Evolutionary conservation across 768 basidiomycete species (phyloP).

Genomic region (Tulasnella calospora): DNA sequence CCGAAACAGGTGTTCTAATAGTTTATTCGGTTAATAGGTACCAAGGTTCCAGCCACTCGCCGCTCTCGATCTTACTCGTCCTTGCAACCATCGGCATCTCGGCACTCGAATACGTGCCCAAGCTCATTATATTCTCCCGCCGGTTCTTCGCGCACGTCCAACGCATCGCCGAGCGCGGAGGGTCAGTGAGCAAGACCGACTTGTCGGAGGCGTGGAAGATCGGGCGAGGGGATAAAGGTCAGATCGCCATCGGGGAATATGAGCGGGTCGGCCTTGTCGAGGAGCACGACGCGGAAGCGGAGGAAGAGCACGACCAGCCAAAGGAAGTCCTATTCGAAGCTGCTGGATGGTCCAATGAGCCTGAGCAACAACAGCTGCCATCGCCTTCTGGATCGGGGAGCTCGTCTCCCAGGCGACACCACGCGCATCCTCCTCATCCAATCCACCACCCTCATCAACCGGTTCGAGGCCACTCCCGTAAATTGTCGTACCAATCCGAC

Average conservation of each 20-base stretch:
- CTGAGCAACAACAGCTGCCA: background rate
- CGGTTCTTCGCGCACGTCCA: constrained; percentile 21
- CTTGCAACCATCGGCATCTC: constrained; percentile 46
- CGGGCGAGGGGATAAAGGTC: background rate
- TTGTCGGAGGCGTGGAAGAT: background rate
- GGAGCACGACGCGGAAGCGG: background rate
- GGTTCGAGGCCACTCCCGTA: background rate
- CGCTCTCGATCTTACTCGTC: constrained; percentile 57
- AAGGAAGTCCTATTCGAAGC: constrained; percentile 14
- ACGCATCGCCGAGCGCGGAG: constrained; percentile 13
- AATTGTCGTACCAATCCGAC: constrained; percentile 1
- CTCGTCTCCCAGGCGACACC: constrained; percentile 10
- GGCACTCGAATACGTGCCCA: constrained; percentile 43
- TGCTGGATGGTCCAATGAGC: constrained; percentile 20
- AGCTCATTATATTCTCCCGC: background rate
- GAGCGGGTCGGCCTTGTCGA: constrained; percentile 17
- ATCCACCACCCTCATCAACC: background rate
- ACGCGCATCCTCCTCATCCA: background rate
- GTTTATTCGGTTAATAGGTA: constrained; percentile 33
- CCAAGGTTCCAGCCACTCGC: constrained; percentile 51
- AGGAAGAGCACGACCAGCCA: background rate
- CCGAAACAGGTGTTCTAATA: background rate
- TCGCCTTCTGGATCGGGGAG: background rate
- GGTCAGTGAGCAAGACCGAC: background rate
- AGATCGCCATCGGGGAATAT: background rate